These are phyloP conservation scores for Colletotrichum sp. DNA, from an alignment of 2,329 filamentous ascomycete genomes.

Conservation along the genomic window DNA sequence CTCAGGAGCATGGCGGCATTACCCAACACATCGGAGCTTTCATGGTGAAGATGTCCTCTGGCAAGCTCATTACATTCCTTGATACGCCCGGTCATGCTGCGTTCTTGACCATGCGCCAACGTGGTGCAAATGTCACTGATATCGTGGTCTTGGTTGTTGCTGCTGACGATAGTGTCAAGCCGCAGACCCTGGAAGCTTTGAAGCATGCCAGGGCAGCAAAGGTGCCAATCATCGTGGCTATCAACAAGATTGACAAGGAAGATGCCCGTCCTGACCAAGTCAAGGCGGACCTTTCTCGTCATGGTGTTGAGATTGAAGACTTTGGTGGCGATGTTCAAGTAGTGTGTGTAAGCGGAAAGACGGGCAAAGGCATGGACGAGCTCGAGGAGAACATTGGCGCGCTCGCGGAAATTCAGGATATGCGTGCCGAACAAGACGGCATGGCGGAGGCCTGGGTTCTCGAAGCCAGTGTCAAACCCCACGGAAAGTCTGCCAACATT, in stretches of 20 bases:
- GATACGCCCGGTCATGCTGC: conserved; percentile 97
- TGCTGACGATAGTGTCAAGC: conserved; percentile 96
- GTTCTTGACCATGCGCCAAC: conserved; percentile 93
- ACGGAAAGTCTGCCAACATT: conserved; percentile 86
- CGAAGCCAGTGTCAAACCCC: conserved; percentile 85
- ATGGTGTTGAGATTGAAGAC: conserved; percentile 92
- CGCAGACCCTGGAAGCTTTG: conserved; percentile 93
- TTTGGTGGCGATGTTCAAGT: conserved; percentile 94
- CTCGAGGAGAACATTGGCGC: conserved; percentile 90
- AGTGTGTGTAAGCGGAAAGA: conserved; percentile 90
- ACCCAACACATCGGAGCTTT: conserved; percentile 99
- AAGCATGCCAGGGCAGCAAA: conserved; percentile 88
- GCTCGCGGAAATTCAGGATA: conserved; percentile 87
- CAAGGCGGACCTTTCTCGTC: conserved; percentile 82
- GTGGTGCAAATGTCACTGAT: conserved; percentile 94
- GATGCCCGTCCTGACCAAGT: conserved; percentile 82
- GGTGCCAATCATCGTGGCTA: conserved; percentile 95
- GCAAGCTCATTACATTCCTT: conserved; percentile 92
- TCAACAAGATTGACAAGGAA: conserved; percentile 95
- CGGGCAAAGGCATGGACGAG: conserved; percentile 87
- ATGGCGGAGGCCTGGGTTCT: conserved; percentile 92
- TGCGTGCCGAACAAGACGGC: conserved; percentile 79
- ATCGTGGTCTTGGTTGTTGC: conserved; percentile 96
- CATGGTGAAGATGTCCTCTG: conserved; percentile 83
- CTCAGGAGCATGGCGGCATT: conserved; percentile 93